Conservation (phyloP, 2,329 filamentous ascomycete genomes). For the Ceratocystis albifundus region DNA sequence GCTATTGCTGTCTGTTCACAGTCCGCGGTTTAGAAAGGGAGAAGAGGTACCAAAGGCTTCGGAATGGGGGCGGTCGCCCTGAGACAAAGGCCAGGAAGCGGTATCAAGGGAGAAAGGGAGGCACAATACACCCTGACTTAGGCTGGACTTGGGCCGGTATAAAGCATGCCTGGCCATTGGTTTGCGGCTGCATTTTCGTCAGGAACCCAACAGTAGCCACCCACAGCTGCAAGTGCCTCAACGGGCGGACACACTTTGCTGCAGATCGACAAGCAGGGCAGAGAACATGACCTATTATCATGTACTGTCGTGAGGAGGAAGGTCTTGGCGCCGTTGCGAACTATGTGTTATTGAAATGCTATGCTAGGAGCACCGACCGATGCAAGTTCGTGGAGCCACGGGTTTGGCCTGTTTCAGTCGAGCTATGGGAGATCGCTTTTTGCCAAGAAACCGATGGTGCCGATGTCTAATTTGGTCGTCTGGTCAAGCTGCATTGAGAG, state of each 20-base stretch:
- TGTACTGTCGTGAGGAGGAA: background rate
- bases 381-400: background rate
- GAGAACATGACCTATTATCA: background rate
- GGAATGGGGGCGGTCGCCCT: conserved; percentile 2
- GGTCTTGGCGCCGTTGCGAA: background rate
- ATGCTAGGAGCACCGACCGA: background rate
- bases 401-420: background rate
- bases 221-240: background rate
- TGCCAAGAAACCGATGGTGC: background rate
- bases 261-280: conserved; percentile 11
- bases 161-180: background rate
- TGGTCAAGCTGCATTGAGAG: background rate
- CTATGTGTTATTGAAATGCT: background rate
- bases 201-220: conserved; percentile 2
- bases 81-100: background rate
- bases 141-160: background rate
- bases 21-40: background rate
- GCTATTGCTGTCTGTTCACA: conserved; percentile 1
- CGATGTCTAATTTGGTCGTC: background rate
- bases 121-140: background rate
- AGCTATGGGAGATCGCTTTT: background rate
- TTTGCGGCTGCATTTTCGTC: background rate
- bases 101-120: background rate
- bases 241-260: background rate
- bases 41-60: background rate